Evolutionary conservation across 2,329 filamentous ascomycete species (phyloP).

Genomic region (Cylindrodendrum hubeiense): DNA sequence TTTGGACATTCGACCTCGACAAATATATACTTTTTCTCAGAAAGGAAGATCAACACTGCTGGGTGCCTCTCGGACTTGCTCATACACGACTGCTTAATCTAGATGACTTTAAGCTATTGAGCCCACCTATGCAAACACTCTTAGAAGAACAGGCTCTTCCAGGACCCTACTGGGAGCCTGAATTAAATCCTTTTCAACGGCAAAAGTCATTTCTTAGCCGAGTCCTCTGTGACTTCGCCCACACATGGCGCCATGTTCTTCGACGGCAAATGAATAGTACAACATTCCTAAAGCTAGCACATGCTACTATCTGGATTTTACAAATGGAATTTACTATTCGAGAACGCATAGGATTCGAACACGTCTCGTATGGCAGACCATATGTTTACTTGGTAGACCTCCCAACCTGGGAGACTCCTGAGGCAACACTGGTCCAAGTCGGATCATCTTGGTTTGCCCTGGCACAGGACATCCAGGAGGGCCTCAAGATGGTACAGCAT

Average conservation of each 20-base stretch:
- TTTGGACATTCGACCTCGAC: constrained; percentile 36
- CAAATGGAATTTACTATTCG: constrained; percentile 26
- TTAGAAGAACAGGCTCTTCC: constrained; percentile 2
- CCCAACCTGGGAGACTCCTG: constrained; percentile 31
- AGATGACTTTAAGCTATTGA: constrained; percentile 28
- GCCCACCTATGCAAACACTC: neutral
- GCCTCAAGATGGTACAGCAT: constrained; percentile 29
- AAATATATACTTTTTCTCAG: constrained; percentile 29
- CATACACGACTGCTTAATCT: constrained; percentile 26
- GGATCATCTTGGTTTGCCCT: constrained; percentile 36
- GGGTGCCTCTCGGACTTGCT: constrained; percentile 21
- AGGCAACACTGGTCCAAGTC: constrained; percentile 17
- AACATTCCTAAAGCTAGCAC: constrained; percentile 34
- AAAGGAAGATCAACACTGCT: constrained; percentile 26
- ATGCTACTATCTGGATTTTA: constrained; percentile 34
- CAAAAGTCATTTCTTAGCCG: constrained; percentile 27
- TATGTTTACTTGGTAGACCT: constrained; percentile 32
- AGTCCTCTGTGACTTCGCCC: constrained; percentile 31
- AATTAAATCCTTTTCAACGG: constrained; percentile 2
- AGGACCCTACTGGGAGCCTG: constrained; percentile 32
- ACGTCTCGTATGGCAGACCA: constrained; percentile 21
- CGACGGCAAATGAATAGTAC: constrained; percentile 25
- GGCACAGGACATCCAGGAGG: constrained; percentile 19
- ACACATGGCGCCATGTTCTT: constrained; percentile 39
- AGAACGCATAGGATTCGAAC: constrained; percentile 27